Evolutionary conservation across 2,329 filamentous ascomycete genomes (phyloP).

Genomic region (Scedosporium boydii): DNA sequence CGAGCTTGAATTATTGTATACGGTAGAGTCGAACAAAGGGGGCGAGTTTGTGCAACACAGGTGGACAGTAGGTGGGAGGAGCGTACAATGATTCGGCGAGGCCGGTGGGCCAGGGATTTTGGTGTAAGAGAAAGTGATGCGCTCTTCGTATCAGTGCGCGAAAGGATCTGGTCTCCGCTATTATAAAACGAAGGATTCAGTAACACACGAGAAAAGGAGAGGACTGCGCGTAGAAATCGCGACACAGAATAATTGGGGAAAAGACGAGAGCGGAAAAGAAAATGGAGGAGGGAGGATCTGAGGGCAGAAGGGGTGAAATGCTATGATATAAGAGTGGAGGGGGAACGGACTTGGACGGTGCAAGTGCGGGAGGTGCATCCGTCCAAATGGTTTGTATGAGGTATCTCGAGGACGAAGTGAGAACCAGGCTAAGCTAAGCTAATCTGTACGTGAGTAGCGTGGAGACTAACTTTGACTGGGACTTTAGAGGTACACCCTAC

Average conservation of each 20-base stretch:
- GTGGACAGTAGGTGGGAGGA: not conserved
- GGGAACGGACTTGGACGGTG: not conserved
- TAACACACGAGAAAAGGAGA: not conserved
- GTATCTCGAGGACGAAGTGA: not conserved
- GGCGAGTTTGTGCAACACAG: not conserved
- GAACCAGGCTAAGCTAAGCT: not conserved
- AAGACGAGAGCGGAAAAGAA: not conserved
- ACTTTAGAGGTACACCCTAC: not conserved
- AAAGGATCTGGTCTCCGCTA: not conserved
- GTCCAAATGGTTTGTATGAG: not conserved
- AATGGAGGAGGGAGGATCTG: not conserved
- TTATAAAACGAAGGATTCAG: not conserved
- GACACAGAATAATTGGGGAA: not conserved
- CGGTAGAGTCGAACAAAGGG: not conserved
- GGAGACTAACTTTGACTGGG: not conserved
- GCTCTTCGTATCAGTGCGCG: not conserved
- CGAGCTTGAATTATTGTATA: too few species aligned
- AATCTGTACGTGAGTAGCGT: not conserved
- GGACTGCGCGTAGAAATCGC: not conserved
- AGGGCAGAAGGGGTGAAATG: not conserved
- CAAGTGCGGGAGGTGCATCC: not conserved
- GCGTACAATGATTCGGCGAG: not conserved
- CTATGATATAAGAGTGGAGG: not conserved
- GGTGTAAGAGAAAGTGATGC: not conserved
- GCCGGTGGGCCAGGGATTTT: not conserved